Percentiles rank a stretch among this genome's conserved stretches.
Conservation (phyloP, 2,329 filamentous ascomycete genomes). For the Sphaerulina musiva region DNA sequence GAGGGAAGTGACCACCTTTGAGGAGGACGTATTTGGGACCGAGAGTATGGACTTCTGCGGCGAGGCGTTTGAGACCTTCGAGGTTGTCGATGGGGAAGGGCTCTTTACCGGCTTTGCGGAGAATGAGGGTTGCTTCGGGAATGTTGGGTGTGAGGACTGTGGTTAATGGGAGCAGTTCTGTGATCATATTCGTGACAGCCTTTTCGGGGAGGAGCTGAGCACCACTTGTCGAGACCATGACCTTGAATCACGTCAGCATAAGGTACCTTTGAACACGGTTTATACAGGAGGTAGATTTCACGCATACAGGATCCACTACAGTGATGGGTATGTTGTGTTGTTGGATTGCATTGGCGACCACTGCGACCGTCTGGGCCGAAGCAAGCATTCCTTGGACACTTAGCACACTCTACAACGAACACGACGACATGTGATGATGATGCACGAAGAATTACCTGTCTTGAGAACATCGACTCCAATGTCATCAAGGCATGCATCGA, state of each 20-base stretch:
- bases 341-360: slow-evolving; percentile 59
- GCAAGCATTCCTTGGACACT: slow-evolving; percentile 68
- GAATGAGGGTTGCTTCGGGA: slow-evolving; percentile 63
- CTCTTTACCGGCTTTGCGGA: slow-evolving; percentile 47
- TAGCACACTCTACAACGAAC: slow-evolving; percentile 6
- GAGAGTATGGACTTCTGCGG: slow-evolving; percentile 57
- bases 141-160: slow-evolving; percentile 72
- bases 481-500: slow-evolving; percentile 76
- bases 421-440: slow-evolving; percentile 24
- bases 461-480: slow-evolving; percentile 86
- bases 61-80: slow-evolving; percentile 62
- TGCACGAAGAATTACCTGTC: slow-evolving; percentile 54
- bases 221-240: slow-evolving; percentile 86
- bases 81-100: slow-evolving; percentile 49
- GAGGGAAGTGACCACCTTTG: slow-evolving; percentile 85
- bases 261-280: neutral
- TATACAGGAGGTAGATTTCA: neutral
- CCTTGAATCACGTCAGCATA: slow-evolving; percentile 45
- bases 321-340: slow-evolving; percentile 52
- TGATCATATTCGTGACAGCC: slow-evolving; percentile 56
- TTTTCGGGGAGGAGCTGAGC: slow-evolving; percentile 59
- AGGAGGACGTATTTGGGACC: slow-evolving; percentile 76
- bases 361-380: slow-evolving; percentile 60
- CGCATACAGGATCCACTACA: slow-evolving; percentile 67
- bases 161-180: slow-evolving; percentile 57